Base-by-base conservation (phyloP, 148 eudicot genomes). In the Chenopodium berlandieri region DNA sequence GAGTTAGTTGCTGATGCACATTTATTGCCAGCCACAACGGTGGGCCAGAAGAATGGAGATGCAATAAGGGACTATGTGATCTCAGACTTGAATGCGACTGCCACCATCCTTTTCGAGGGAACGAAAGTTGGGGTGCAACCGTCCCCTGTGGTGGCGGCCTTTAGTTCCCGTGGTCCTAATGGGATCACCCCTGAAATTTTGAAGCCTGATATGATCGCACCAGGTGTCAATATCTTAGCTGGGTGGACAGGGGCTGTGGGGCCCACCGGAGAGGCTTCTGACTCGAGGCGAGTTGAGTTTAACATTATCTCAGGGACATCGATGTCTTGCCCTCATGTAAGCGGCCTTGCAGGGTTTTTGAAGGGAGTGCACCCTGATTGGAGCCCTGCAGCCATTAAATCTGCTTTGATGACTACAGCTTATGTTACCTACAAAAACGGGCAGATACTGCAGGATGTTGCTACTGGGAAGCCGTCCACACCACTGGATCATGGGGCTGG, bases 361-460 rank as follows among this genome's bases (percentile, higher is more conserved):
- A 91, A 89, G 68, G 91, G 83, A 0, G 92, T 85, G 1, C 91
- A 86, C 46, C 89, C 89, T 3, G 92, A 91, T 7, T 91, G 94
- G 94, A 89, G 88, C 70, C 90, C 94, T 3, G 92, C 91, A 0
- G 90, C 92, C 0, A 87, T 91, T 8, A 88, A 86, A 30, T 91
- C 94, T 2, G 94, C 94, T 47, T 75, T 91, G 12, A 91, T 91
- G 94, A 91, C 94, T 47, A 90, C 92, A 0, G 90, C 94, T 1
- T 90, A 91, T 13, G 73, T 77, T 0, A 17, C 83, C 8, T 90
- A 90, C 86, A 87, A 88, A 83, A 79, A 86, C 19, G 94, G 94
- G 34, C 20, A 79, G 17, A 22, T 9, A 1, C 9, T 91, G 11
- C 63, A 75, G 65, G 94, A 91, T 58, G 79, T 86, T 2, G 86